Percentiles rank a stretch among this genome's conserved stretches.
Evolutionary conservation across 2,329 filamentous ascomycete species (phyloP).

Genomic region (Cladosporium cucumerinum): DNA sequence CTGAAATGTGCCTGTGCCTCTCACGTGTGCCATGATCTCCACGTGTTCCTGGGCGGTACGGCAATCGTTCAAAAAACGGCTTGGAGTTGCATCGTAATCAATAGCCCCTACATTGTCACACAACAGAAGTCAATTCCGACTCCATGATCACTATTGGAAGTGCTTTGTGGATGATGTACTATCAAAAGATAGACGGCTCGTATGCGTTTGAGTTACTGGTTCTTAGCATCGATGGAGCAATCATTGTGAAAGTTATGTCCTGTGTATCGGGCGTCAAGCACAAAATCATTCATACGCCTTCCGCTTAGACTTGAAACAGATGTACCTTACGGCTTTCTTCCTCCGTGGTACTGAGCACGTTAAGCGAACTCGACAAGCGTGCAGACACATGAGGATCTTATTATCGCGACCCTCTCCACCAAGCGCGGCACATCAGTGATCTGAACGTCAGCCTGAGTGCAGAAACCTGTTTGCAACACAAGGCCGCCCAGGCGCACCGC

Average conservation of each 20-base stretch:
- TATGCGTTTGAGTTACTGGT: not conserved
- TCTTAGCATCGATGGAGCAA: not conserved
- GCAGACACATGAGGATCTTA: not conserved
- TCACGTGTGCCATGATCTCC: too few species aligned
- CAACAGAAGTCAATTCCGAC: not conserved
- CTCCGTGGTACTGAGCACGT: not conserved
- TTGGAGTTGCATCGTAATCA: not conserved
- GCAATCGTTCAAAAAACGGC: not conserved
- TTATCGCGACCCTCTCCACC: not conserved
- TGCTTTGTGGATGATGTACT: not conserved
- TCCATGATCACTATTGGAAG: not conserved
- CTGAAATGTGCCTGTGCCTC: too few species aligned
- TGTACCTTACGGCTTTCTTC: not conserved
- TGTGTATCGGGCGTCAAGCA: not conserved
- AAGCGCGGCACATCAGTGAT: not conserved
- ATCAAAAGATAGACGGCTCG: too few species aligned
- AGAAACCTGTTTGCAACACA: conserved; percentile 6
- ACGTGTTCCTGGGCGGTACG: too few species aligned
- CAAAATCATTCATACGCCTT: not conserved
- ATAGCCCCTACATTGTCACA: not conserved
- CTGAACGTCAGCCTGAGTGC: not conserved
- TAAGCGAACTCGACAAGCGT: not conserved
- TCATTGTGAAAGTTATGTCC: not conserved
- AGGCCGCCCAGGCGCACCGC: not conserved
- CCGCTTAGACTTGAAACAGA: not conserved